A percentile compares a stretch with the other conserved stretches of the same genome.
phyloP scores from a whole-genome alignment of 192 early-diverging fungal species.

The Coemansia sp. region DNA sequence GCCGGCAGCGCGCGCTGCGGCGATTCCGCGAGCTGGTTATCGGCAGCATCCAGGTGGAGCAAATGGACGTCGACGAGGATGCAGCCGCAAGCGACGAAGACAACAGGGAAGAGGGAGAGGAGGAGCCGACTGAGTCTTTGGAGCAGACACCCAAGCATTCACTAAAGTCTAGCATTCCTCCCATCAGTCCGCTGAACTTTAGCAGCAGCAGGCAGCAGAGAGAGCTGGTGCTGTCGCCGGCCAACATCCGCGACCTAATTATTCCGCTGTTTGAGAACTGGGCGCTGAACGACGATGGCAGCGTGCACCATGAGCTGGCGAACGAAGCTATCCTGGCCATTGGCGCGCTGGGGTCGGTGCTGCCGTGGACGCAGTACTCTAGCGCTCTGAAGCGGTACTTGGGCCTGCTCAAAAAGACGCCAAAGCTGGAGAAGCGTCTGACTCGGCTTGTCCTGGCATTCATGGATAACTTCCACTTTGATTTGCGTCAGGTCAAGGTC shows the following conservation, averaged over 20 bases:
- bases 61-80: constrained; percentile 35
- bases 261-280: constrained; percentile 85
- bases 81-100: not conserved
- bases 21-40: constrained; percentile 57
- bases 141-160: not conserved
- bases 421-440: constrained; percentile 75
- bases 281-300: constrained; percentile 70
- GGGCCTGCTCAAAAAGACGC: constrained; percentile 57
- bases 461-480: constrained; percentile 91
- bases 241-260: constrained; percentile 53
- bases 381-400: constrained; percentile 69
- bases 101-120: not conserved
- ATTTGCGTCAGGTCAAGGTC: constrained; percentile 60
- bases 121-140: not conserved
- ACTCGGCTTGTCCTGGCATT: constrained; percentile 76
- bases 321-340: constrained; percentile 78
- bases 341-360: constrained; percentile 58
- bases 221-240: constrained; percentile 19
- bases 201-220: constrained; percentile 15
- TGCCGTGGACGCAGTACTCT: constrained; percentile 88
- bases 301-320: constrained; percentile 68
- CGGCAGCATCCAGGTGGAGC: not conserved
- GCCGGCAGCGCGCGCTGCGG: constrained; percentile 77
- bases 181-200: constrained; percentile 21
- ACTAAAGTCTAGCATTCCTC: not conserved